Evolutionary conservation across 345 rosid genomes (phyloP).

Genomic region (Carallia pectinifolia): DNA sequence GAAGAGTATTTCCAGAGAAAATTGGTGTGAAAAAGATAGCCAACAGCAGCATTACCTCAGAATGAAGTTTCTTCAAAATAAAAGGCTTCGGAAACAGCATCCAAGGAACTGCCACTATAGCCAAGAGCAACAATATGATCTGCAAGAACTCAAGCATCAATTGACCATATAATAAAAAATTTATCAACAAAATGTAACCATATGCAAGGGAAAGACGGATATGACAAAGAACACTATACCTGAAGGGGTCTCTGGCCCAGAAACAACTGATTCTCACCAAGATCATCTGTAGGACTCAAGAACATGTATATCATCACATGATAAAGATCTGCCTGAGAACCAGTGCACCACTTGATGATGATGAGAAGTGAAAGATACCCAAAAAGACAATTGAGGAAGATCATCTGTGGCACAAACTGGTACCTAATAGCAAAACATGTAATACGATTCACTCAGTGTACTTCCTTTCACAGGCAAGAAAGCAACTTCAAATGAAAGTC

Average conservation of each 20-base stretch:
- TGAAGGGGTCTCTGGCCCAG: slow-evolving; percentile 96
- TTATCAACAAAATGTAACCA: slow-evolving; percentile 9
- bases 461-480: neutral
- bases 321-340: slow-evolving; percentile 97
- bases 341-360: slow-evolving; percentile 94
- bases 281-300: slow-evolving; percentile 88
- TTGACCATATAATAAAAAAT: slow-evolving; percentile 9
- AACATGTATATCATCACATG: slow-evolving; percentile 99
- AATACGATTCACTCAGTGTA: slow-evolving; percentile 18
- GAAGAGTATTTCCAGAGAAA: neutral
- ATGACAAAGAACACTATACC: slow-evolving; percentile 38
- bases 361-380: slow-evolving; percentile 95
- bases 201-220: neutral
- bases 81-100: slow-evolving; percentile 98
- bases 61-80: slow-evolving; percentile 74
- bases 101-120: slow-evolving; percentile 89
- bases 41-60: slow-evolving; percentile 53
- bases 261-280: slow-evolving; percentile 84
- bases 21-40: neutral
- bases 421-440: slow-evolving; percentile 53
- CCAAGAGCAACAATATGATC: slow-evolving; percentile 76
- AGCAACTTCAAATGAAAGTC: neutral
- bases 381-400: slow-evolving; percentile 88
- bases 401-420: slow-evolving; percentile 95
- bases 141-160: slow-evolving; percentile 43